phyloP scores from a whole-genome alignment of 1,139 yeast species.

The Eremothecium sinecaudum region DNA sequence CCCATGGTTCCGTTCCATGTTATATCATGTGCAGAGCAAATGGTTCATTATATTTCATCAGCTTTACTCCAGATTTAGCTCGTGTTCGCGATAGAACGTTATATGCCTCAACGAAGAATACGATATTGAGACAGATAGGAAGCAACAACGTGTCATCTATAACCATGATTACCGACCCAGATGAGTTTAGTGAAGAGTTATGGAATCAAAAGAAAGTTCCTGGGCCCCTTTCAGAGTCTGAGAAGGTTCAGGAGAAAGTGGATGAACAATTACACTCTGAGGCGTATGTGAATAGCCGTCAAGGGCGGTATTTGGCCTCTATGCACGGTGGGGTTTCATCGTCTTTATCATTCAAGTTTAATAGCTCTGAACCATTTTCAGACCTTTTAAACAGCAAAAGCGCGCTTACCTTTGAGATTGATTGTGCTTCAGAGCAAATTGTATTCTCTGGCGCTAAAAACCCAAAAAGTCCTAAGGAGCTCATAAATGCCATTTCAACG shows the following conservation, averaged over 20 bases:
- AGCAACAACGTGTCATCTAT: constrained; percentile 50
- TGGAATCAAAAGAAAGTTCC: constrained; percentile 31
- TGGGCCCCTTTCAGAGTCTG: constrained; percentile 49
- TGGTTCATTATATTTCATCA: constrained; percentile 46
- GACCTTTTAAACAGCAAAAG: constrained; percentile 21
- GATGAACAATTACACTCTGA: constrained; percentile 17
- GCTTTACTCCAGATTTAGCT: constrained; percentile 82
- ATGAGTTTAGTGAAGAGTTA: constrained; percentile 49
- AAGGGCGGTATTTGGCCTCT: constrained; percentile 3
- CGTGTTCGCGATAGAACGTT: constrained; percentile 82
- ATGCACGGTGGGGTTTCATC: constrained; percentile 1
- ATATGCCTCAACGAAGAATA: constrained; percentile 81
- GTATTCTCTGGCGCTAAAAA: constrained; percentile 21
- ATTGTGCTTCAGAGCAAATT: constrained; percentile 33
- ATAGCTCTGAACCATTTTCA: constrained; percentile 15
- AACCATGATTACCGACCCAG: constrained; percentile 47
- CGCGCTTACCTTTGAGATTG: constrained; percentile 33
- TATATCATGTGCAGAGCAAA: constrained; percentile 47
- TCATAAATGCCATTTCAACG: constrained; percentile 29
- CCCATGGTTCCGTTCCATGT: constrained; percentile 43
- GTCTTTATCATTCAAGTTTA: constrained; percentile 8
- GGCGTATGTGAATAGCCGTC: background rate
- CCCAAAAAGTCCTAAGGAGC: constrained; percentile 21
- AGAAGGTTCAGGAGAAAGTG: constrained; percentile 32
- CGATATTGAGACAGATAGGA: constrained; percentile 65